These are phyloP conservation scores for Fusarium sacchari DNA, from an alignment of 2,329 filamentous ascomycete species.

Conservation along the genomic window DNA sequence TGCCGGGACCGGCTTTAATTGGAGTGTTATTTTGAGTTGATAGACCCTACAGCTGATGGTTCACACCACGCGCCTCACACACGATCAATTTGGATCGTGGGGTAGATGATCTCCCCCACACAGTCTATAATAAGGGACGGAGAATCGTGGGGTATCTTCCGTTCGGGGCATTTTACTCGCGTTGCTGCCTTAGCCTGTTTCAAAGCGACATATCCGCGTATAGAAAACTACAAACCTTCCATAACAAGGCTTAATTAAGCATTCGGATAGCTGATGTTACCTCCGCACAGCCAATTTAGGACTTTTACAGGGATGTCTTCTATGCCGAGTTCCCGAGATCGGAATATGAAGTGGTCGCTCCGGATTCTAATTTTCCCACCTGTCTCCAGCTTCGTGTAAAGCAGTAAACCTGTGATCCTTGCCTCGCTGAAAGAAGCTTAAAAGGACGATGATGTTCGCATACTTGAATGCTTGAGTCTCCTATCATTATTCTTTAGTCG, in stretches of 20 bases:
- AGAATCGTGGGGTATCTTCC: not conserved
- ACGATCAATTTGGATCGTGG: not conserved
- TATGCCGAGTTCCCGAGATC: not conserved
- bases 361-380: not conserved
- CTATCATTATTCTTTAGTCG: accelerated
- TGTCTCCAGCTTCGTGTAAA: not conserved
- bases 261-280: accelerated
- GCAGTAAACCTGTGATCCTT: accelerated
- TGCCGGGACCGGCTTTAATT: too few species aligned
- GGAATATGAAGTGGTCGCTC: not conserved
- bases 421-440: accelerated
- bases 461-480: accelerated
- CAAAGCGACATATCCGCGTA: not conserved
- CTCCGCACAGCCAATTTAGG: not conserved
- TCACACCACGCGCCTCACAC: too few species aligned
- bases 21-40: too few species aligned
- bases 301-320: not conserved
- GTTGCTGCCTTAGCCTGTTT: not conserved
- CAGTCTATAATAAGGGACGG: accelerated
- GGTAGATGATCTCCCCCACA: not conserved
- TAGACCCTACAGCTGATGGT: too few species aligned
- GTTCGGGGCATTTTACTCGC: not conserved
- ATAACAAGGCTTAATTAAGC: not conserved
- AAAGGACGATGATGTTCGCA: accelerated
- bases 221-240: not conserved